Conservation (phyloP, 257 asterid species). For the Solanum medicagineum region DNA sequence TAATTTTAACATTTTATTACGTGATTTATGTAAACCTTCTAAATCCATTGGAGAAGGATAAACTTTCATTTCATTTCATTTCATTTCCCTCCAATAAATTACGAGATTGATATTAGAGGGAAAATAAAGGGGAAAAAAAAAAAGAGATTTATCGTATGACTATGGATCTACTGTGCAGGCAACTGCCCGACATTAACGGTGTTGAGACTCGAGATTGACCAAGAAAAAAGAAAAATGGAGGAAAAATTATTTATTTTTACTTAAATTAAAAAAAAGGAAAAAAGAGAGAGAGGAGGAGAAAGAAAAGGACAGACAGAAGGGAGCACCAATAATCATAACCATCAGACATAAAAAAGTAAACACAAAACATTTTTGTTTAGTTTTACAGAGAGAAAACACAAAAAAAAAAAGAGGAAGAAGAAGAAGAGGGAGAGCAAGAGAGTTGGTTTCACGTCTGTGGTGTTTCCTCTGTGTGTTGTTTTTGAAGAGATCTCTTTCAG, state of each 20-base stretch:
- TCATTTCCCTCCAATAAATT: neutral
- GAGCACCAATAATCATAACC: neutral
- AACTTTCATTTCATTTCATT: neutral
- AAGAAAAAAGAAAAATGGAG: neutral
- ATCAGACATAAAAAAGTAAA: neutral
- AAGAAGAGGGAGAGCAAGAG: neutral
- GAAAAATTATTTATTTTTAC: neutral
- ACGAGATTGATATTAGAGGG: neutral
- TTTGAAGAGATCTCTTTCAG: constrained; percentile 1
- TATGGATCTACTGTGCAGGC: neutral
- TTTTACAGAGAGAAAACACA: neutral
- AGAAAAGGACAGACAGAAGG: neutral
- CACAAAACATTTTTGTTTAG: neutral
- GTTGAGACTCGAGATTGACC: constrained; percentile 3
- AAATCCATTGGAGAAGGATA: neutral
- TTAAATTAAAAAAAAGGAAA: neutral
- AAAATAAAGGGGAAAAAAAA: too few species aligned
- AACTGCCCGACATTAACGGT: constrained; percentile 8
- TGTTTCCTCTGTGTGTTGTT: constrained; percentile 1
- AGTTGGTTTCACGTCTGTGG: constrained; percentile 10
- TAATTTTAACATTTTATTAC: too few species aligned
- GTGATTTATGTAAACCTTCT: too few species aligned
- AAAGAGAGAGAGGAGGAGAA: neutral
- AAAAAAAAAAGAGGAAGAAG: neutral
- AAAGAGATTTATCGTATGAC: neutral